Conservation (phyloP, 1,284 basidiomycete genomes). For the Schizophyllum amplum region DNA sequence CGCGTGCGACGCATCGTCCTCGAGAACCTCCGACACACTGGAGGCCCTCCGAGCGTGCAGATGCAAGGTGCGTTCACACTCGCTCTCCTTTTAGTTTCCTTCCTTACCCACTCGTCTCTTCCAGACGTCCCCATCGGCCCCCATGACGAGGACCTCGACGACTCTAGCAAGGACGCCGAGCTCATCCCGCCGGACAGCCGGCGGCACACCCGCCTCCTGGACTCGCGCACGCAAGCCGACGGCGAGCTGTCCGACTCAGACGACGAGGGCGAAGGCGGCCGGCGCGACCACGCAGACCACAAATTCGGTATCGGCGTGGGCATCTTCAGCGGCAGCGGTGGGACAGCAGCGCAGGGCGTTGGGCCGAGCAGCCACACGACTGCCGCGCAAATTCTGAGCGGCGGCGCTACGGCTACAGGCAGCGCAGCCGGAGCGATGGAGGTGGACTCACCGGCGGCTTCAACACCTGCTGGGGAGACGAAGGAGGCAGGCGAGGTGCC, state of each 20-base stretch:
- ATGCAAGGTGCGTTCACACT: constrained; percentile 55
- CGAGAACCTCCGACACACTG: constrained; percentile 80
- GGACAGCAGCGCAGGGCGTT: constrained; percentile 53
- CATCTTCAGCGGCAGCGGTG: constrained; percentile 50
- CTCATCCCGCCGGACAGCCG: constrained; percentile 68
- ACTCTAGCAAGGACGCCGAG: constrained; percentile 77
- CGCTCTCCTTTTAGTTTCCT: background rate
- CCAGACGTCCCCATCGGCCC: constrained; percentile 72
- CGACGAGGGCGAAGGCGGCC: constrained; percentile 78
- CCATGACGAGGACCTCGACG: constrained; percentile 72
- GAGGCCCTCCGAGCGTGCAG: constrained; percentile 86
- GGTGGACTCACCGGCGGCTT: background rate
- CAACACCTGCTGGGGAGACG: background rate
- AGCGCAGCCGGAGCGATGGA: background rate
- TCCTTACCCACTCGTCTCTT: constrained; percentile 1
- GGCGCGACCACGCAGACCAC: constrained; percentile 57
- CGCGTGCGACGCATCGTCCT: constrained; percentile 90
- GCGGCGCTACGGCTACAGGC: too few relatives aligned
- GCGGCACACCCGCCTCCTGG: constrained; percentile 64
- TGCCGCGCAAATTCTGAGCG: constrained; percentile 22
- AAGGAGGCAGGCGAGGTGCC: too few relatives aligned
- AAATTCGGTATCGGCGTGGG: constrained; percentile 64
- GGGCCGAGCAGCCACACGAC: constrained; percentile 66
- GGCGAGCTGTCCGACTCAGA: constrained; percentile 81
- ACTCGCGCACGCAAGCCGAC: constrained; percentile 66